Base-by-base conservation (phyloP, 805 yeast genomes). In the Ogataea populi-albae region DNA sequence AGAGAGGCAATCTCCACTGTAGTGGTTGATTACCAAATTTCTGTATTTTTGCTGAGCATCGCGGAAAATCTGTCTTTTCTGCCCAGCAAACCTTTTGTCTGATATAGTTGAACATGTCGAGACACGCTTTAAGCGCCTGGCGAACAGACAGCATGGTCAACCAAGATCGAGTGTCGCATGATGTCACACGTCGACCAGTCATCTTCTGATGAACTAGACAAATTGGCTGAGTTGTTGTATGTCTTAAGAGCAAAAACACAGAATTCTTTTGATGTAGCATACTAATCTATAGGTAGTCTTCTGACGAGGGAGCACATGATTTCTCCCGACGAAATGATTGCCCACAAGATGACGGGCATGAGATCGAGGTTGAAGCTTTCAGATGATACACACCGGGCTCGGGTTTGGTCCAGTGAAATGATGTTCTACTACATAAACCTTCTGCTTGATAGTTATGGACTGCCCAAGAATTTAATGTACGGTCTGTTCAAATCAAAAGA, bases 381-480 rank as follows among this genome's bases (percentile, higher is more conserved):
- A 7, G 61, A 56, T 32, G 55, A 52, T 26, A 51, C 61, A 15
- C 60, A 56, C 33, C 32, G 53, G 11, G 39, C 46, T 16, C 41
- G 39, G 29, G 50, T 50, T 1, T 57, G 59, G 59, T 47, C 59
- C 3, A 32, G 26, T 7, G 61, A 55, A 10, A 60, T 56, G 54
- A 19, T 60, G 35, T 59, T 39, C 37, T 59, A 49, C 38, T 58
- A 54, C 32, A 26, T 49, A 19, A 60, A 60, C 35, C 17, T 50
- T 15, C 33, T 60, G 2, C 29, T 60, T 4, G 65, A 59, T 34
- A 47, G 40, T 22, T 57, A 43, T 43, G 41, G 35, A 7, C 10
- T 14, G 14, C 37, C 30, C 10, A 38, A 41, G 17, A 37, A 30
- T 6, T 23, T 37, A 7, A 33, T 22, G 1, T 37, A 45, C 12